A percentile compares a stretch with the other conserved stretches of the same genome.
Conservation (phyloP, 805 yeast species). For the Starmerella potacharoeniae region DNA sequence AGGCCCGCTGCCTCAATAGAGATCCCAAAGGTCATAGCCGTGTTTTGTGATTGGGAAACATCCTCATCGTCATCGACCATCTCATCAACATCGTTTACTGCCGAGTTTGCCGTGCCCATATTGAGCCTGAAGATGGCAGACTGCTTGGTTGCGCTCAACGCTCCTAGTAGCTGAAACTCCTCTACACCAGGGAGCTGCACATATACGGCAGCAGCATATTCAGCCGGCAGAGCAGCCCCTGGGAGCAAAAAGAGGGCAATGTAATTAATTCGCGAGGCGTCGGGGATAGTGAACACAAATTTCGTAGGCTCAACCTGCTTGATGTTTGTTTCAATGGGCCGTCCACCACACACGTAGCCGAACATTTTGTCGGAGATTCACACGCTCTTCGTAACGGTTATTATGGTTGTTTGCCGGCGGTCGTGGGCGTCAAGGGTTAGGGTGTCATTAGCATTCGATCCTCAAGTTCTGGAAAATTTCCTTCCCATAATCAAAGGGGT, state of each 20-base stretch:
- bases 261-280: constrained; percentile 60
- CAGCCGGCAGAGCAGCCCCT: constrained; percentile 54
- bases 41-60: constrained; percentile 11
- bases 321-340: constrained; percentile 39
- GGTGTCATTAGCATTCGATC: not conserved
- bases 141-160: constrained; percentile 47
- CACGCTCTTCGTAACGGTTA: not conserved
- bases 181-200: constrained; percentile 60
- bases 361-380: constrained; percentile 37
- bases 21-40: constrained; percentile 55
- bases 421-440: not conserved
- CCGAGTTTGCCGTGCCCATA: constrained; percentile 26
- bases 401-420: not conserved
- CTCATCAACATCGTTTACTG: constrained; percentile 39
- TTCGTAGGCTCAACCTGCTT: constrained; percentile 58
- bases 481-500: not conserved
- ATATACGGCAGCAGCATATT: constrained; percentile 72
- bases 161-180: constrained; percentile 31
- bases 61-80: constrained; percentile 43
- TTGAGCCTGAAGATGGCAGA: constrained; percentile 84
- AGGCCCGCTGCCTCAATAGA: constrained; percentile 69
- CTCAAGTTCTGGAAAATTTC: not conserved
- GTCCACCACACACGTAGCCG: constrained; percentile 66
- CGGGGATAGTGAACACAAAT: constrained; percentile 50
- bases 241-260: constrained; percentile 80